These are phyloP conservation scores for Pichia sp. DNA, from an alignment of 1,139 yeast species.

Conservation along the genomic window DNA sequence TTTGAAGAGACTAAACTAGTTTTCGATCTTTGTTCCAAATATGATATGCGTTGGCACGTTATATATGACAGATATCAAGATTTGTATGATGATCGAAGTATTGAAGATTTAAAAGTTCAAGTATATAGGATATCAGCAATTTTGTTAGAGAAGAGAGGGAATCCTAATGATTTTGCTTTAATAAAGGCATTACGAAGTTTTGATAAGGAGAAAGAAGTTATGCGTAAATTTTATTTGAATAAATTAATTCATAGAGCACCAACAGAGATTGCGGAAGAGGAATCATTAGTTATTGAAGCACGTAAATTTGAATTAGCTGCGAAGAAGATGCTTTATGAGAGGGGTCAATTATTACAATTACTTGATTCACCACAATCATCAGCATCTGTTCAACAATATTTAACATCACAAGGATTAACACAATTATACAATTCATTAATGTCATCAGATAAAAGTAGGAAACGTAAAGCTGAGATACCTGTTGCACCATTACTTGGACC, in stretches of 20 bases:
- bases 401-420: constrained; percentile 83
- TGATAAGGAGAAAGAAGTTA: constrained; percentile 60
- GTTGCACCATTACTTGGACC: constrained; percentile 53
- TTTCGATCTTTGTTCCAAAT: constrained; percentile 63
- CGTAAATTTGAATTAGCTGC: constrained; percentile 90
- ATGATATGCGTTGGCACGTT: constrained; percentile 84
- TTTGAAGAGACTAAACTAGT: constrained; percentile 71
- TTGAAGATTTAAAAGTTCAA: constrained; percentile 80
- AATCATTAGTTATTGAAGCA: constrained; percentile 86
- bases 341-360: constrained; percentile 69
- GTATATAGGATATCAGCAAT: constrained; percentile 57
- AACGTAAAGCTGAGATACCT: constrained; percentile 42
- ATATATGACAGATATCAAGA: constrained; percentile 63
- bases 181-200: constrained; percentile 43
- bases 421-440: constrained; percentile 77
- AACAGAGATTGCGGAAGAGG: constrained; percentile 97
- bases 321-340: constrained; percentile 76
- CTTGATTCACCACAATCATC: constrained; percentile 86
- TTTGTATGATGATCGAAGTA: constrained; percentile 31
- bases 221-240: constrained; percentile 74
- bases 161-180: constrained; percentile 41
- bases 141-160: constrained; percentile 30
- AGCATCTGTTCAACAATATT: constrained; percentile 68
- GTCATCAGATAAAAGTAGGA: constrained; percentile 65
- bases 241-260: constrained; percentile 78